A percentile compares a stretch with the other conserved stretches of the same genome.
phyloP scores from a whole-genome alignment of 148 eudicot species.

The Vaccinium darrowii region DNA sequence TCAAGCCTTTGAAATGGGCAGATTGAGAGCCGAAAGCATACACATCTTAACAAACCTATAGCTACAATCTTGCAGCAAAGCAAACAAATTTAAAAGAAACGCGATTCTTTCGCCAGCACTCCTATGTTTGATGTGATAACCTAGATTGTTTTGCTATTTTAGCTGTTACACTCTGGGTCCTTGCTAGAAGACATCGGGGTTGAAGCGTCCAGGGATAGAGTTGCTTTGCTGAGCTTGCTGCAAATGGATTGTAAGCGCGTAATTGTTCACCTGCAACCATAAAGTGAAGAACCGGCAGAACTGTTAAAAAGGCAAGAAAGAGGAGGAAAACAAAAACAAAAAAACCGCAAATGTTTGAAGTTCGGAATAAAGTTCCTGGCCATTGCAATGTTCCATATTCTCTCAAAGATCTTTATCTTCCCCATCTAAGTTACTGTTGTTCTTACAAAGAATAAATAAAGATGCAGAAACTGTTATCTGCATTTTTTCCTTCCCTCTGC shows the following conservation, averaged over 20 bases:
- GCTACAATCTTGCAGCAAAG: conserved; percentile 5
- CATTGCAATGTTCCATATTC: background rate
- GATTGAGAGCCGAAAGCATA: background rate
- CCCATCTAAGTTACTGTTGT: background rate
- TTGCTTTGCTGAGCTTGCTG: conserved; percentile 68
- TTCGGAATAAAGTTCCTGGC: background rate
- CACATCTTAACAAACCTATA: background rate
- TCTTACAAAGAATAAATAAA: too few relatives aligned
- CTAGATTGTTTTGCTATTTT: background rate
- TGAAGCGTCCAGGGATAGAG: conserved; percentile 60
- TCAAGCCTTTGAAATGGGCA: background rate
- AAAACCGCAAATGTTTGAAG: background rate
- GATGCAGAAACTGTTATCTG: too few relatives aligned
- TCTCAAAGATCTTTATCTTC: background rate
- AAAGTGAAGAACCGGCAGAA: background rate
- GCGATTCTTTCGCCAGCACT: background rate
- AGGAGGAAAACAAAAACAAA: too few relatives aligned
- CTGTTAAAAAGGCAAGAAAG: background rate
- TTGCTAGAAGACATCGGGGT: conserved; percentile 64
- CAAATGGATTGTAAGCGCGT: conserved; percentile 66
- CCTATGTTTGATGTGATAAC: background rate
- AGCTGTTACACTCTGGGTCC: background rate
- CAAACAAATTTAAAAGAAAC: background rate
- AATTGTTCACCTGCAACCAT: conserved; percentile 61
- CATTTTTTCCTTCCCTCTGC: too few relatives aligned